Base-by-base conservation (phyloP, 2,329 filamentous ascomycete species). In the Aspergillus texensis region DNA sequence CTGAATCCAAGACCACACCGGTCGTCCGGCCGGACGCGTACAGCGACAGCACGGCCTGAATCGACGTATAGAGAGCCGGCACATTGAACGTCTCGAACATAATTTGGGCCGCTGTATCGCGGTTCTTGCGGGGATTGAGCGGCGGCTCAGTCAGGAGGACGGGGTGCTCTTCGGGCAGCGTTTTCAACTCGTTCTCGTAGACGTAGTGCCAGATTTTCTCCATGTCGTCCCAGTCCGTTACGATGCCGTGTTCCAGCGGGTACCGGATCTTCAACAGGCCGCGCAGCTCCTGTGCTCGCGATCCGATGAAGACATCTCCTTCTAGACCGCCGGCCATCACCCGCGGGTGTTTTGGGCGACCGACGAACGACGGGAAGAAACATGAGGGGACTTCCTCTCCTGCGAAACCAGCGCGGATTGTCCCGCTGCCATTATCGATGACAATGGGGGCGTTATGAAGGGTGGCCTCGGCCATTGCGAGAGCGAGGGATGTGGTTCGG, bases 201-300 rank as follows among this genome's bases (percentile, higher is more conserved):
- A 99, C 93, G 75, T 96, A 95, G 74, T 96, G 92, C 95, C 95
- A 99, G 81, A 99, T 99, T 82, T 93, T 89, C 84, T 99, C 95
- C 95, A 99, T 99, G 76, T 99, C 95, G 77, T 98, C 95, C 95
- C 95, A 99, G 80, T 99, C 93, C 71, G 95, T 99, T 67, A 99
- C 95, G 73, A 99, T 96, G 71, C 95, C 95, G 78, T 99, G 95
- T 82, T 98, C 95, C 61, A 99, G 83, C 52, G 95, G 95, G 77
- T 98, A 98, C 69, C 89, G 87, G 72, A 99, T 97, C 86, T 98
- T 99, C 71, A 99, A 85, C 65, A 99, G 83, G 3, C 95, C 95
- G 74, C 94, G 89, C 74, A 97, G 85, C 75, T 98, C 94, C 71
- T 93, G 91, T 64, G 94, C 94, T 78, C 93, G 90, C 72, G 94